These are phyloP conservation scores for Arthrobotrys pseudoclavata DNA, from an alignment of 2,329 filamentous ascomycete species.

Conservation along the genomic window DNA sequence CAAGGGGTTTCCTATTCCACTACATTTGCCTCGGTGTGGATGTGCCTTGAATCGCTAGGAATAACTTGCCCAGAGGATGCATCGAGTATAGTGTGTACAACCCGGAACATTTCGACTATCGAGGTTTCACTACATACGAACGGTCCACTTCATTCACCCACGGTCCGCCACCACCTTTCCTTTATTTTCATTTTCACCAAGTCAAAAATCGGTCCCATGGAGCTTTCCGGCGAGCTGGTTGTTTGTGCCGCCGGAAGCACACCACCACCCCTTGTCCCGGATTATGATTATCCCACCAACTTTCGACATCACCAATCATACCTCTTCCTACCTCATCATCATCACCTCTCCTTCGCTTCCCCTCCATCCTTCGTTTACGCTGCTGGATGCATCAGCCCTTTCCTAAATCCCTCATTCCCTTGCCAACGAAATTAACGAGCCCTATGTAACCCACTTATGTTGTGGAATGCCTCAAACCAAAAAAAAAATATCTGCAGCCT, in stretches of 20 bases:
- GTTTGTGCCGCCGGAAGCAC: conserved; percentile 41
- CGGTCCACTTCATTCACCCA: conserved; percentile 9
- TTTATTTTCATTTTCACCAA: conserved; percentile 3
- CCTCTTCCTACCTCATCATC: background rate
- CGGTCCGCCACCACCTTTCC: conserved; percentile 26
- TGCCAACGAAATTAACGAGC: conserved; percentile 17
- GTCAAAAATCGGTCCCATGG: conserved; percentile 28
- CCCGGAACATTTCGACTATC: conserved; percentile 59
- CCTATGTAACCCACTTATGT: conserved; percentile 20
- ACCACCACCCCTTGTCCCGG: conserved; percentile 35
- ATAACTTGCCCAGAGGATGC: conserved; percentile 51
- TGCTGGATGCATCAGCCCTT: conserved; percentile 28
- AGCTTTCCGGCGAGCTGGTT: conserved; percentile 49
- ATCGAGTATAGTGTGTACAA: conserved; percentile 57
- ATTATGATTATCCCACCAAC: conserved; percentile 31
- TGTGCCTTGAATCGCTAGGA: conserved; percentile 17
- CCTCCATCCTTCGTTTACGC: conserved; percentile 17
- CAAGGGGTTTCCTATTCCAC: conserved; percentile 34
- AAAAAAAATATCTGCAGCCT: conserved; percentile 52
- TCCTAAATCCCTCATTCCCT: conserved; percentile 57
- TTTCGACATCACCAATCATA: conserved; percentile 41
- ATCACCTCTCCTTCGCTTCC: background rate
- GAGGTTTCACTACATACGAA: conserved; percentile 46
- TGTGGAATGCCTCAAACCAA: conserved; percentile 39
- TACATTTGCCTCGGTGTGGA: conserved; percentile 18